A percentile compares a stretch with the other conserved stretches of the same genome.
These are phyloP conservation scores for Phytophthora fragariaefolia DNA, from an alignment of 352 stramenopile species.

Conservation along the genomic window DNA sequence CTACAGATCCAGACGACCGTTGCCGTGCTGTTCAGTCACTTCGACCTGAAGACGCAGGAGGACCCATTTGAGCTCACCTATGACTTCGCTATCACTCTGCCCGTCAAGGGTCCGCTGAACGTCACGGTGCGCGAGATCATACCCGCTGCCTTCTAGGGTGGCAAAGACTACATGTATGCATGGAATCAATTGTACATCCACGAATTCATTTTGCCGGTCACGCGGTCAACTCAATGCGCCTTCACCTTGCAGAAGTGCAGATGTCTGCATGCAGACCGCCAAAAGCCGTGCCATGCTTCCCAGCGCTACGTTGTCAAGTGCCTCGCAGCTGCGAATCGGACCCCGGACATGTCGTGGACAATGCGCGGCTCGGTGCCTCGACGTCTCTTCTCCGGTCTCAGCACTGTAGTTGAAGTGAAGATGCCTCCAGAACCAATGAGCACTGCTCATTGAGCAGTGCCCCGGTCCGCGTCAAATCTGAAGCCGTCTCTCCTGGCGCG, in stretches of 20 bases:
- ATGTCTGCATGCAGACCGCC: no score
- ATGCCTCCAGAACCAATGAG: conserved; percentile 16
- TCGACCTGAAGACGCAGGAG: conserved; percentile 41
- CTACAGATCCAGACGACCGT: conserved; percentile 57
- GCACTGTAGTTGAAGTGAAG: conserved; percentile 10
- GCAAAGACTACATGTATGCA: background rate
- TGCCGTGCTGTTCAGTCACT: conserved; percentile 45
- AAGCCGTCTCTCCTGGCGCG: conserved; percentile 11
- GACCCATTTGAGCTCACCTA: conserved; percentile 47
- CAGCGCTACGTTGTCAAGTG: conserved; percentile 12
- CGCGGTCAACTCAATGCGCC: no score
- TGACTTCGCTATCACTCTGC: conserved; percentile 42
- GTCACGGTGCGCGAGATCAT: conserved; percentile 33
- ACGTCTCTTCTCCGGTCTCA: conserved; percentile 6
- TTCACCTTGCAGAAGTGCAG: no score
- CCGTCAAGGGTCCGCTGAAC: conserved; percentile 41
- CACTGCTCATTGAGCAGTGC: no score
- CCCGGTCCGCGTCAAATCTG: conserved; percentile 22
- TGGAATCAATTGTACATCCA: background rate
- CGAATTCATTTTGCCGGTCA: no score
- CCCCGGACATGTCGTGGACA: conserved; percentile 14
- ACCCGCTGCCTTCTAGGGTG: conserved; percentile 21
- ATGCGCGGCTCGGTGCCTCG: conserved; percentile 2
- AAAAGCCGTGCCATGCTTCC: conserved; percentile 6
- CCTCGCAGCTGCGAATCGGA: conserved; percentile 14